Percentiles rank a stretch among this genome's conserved stretches.
Conservation (phyloP, 2,329 filamentous ascomycete species). For the Pyricularia pennisetigena region DNA sequence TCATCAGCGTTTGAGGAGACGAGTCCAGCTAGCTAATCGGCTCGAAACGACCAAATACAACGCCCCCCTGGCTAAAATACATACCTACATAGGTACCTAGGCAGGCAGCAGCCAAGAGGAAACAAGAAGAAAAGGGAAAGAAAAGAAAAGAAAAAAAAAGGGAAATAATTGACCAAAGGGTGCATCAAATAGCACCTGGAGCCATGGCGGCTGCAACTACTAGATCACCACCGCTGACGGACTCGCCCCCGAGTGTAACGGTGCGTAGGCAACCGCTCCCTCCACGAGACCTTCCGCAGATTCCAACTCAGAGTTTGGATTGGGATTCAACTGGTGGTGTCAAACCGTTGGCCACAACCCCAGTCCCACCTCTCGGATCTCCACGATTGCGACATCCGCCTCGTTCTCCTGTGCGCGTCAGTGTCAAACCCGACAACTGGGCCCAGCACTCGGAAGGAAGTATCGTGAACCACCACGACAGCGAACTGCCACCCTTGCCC, state of each 20-base stretch:
- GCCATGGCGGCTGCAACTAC: slow-evolving; percentile 21
- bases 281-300: slow-evolving; percentile 17
- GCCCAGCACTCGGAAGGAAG: slow-evolving; percentile 39
- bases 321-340: slow-evolving; percentile 9
- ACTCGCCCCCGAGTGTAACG: slow-evolving; percentile 17
- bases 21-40: not conserved
- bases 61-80: not conserved
- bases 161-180: not conserved
- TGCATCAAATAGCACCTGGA: not conserved
- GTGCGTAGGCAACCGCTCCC: slow-evolving; percentile 25
- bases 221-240: slow-evolving; percentile 14
- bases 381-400: slow-evolving; percentile 40
- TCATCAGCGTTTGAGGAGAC: not conserved
- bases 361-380: slow-evolving; percentile 19
- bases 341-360: slow-evolving; percentile 18
- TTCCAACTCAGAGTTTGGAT: slow-evolving; percentile 1
- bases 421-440: slow-evolving; percentile 43
- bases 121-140: not conserved
- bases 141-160: not conserved
- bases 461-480: slow-evolving; percentile 29
- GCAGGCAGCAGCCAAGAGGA: not conserved
- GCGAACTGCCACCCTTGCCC: not conserved
- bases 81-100: not conserved
- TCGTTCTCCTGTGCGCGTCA: slow-evolving; percentile 45
- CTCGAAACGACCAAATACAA: not conserved